A percentile compares a stretch with the other conserved stretches of the same genome.
Conservation (phyloP, 2,329 filamentous ascomycete species). For the Curvularia eragrostidis region DNA sequence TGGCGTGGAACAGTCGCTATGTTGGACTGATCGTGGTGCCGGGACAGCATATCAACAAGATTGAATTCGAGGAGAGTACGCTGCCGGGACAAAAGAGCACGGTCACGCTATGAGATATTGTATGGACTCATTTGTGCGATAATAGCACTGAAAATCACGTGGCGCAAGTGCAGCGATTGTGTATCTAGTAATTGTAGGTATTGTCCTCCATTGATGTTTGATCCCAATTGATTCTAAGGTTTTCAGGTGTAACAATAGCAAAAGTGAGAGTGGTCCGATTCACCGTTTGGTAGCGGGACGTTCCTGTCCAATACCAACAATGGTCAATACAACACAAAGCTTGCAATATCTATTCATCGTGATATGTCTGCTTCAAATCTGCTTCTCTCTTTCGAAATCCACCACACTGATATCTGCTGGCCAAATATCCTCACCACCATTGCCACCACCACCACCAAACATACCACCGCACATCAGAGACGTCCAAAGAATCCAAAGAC, state of each 20-base stretch:
- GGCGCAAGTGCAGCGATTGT: background rate
- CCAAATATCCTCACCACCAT: background rate
- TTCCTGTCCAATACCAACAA: constrained; percentile 1
- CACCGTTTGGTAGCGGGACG: constrained; percentile 5
- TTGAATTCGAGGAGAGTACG: constrained; percentile 77
- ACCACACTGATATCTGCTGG: background rate
- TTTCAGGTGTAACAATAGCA: constrained; percentile 4
- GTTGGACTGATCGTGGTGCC: constrained; percentile 91
- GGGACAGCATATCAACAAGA: constrained; percentile 81
- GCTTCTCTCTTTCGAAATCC: background rate
- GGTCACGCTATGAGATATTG: constrained; percentile 29
- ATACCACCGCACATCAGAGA: background rate
- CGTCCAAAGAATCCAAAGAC: background rate
- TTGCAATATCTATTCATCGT: background rate
- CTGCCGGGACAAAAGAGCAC: constrained; percentile 33
- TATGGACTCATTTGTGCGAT: background rate
- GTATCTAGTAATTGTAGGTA: background rate
- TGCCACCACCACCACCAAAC: background rate
- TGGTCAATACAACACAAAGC: background rate
- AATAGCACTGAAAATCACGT: background rate
- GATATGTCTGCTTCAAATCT: background rate
- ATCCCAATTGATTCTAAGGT: background rate
- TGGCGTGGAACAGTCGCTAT: constrained; percentile 83
- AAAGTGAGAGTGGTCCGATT: background rate
- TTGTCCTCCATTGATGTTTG: background rate